These are phyloP conservation scores for Phellopilus nigrolimitatus DNA, from an alignment of 1,284 basidiomycete genomes.

Conservation along the genomic window DNA sequence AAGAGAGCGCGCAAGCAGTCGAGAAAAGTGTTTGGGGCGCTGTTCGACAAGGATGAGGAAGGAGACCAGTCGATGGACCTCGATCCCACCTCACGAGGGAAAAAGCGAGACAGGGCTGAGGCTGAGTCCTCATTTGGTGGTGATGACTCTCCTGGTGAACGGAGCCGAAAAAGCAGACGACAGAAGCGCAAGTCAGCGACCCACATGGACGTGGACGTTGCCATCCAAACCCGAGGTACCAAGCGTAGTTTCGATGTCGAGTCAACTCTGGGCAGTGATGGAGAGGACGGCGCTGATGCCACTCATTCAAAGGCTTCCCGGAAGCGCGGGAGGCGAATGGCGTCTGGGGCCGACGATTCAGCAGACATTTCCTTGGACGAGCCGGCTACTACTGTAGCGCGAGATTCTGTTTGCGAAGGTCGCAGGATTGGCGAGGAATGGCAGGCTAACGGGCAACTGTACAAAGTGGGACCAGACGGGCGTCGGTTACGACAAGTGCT, in stretches of 20 bases:
- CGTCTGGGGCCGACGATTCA: constrained; percentile 25
- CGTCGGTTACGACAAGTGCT: constrained; percentile 61
- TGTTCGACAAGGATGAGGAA: constrained; percentile 7
- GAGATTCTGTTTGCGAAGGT: constrained; percentile 46
- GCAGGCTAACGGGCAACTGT: constrained; percentile 61
- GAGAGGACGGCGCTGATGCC: constrained; percentile 30
- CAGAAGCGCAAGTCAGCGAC: constrained; percentile 43
- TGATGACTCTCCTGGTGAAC: constrained; percentile 41
- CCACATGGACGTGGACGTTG: constrained; percentile 44
- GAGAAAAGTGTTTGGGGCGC: constrained; percentile 7
- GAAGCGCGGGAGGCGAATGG: constrained; percentile 25
- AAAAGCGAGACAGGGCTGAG: constrained; percentile 70
- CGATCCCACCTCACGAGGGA: constrained; percentile 44
- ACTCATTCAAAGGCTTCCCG: constrained; percentile 27
- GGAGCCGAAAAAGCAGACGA: constrained; percentile 30
- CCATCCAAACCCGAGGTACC: constrained; percentile 43
- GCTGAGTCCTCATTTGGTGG: constrained; percentile 66
- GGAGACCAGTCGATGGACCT: constrained; percentile 27
- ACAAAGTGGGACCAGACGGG: constrained; percentile 68
- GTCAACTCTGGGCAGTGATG: constrained; percentile 43
- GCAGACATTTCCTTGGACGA: constrained; percentile 36
- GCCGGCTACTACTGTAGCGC: constrained; percentile 36
- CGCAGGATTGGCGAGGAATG: constrained; percentile 69
- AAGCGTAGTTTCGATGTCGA: constrained; percentile 60
- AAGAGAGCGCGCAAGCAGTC: constrained; percentile 26